Base-by-base conservation (phyloP, 495 filamentous ascomycete genomes). In the Penicillium steckii region DNA sequence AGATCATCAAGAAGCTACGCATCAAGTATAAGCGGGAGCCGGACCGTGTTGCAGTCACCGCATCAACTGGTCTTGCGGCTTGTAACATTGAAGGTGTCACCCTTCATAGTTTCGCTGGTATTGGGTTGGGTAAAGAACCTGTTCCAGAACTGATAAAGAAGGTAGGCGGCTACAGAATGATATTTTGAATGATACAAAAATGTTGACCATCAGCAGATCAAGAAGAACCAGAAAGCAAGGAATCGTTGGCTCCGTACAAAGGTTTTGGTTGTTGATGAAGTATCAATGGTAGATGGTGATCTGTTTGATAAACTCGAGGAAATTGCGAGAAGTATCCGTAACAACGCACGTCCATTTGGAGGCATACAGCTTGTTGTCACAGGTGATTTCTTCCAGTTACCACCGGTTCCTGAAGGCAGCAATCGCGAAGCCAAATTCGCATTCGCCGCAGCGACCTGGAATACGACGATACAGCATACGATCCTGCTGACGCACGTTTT, bases 271-370 rank as follows among this genome's bases (percentile, higher is more conserved):
- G 80, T 98, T 57, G 94, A 98, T 68, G 94, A 98, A 69, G 86
- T 98, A 25, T 97, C 94, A 9, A 98, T 98, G 94, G 91, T 98
- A 8, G 95, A 97, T 62, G 95, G 88, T 1, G 93, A 97, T 46
- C 76, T 98, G 0, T 97, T 97, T 53, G 94, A 98, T 69, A 98
- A 97, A 70, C 80, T 98, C 9, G 91, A 96, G 51, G 81, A 86
- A 45, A 86, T 98, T 59, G 93, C 90, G n/a, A 76, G 93, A 38
- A 79, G 72, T 2, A 74, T 86, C 7, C 81, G 90, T 40, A 96
- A 91, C 59, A 97, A 96, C 64, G 94, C 90, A 8, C 79, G 89
- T 6, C 87, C 95, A 0, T 98, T 96, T 73, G 94, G 94, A 45
- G 94, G 95, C 6, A 97, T 98, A 41, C 94, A 98, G 63, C 79